Evolutionary conservation across 768 basidiomycete species (phyloP), one percentile per base, ranked within the genome.

Genomic region (Mycena vulgaris): DNA sequence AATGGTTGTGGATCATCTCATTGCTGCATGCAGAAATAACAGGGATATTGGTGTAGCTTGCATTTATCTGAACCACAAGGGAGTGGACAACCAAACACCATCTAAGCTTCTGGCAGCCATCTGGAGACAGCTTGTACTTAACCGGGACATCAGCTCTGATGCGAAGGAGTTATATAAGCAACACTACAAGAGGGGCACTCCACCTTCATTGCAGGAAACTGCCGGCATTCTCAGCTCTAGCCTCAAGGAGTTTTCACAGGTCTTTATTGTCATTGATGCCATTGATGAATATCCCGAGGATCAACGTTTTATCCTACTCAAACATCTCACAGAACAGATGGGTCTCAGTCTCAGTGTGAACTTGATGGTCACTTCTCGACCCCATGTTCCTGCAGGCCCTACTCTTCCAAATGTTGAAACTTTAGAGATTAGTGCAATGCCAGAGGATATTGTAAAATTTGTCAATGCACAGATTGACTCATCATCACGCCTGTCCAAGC

Each of bases 1-100:
- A 23, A 40, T 45, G 19, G 42, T 60, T 40, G 42, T 60, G n/a
- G 42, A 60, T 28, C 59, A 60, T 60, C 42, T 60, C 39, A 60
- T 19, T 39, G 39, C 39, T 39, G 39, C 39, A 39, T 39, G 3
- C 5, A 16, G 10, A 3, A 21, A 31, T 25, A 42, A n/a, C 2
- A 19, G 31, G 25, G 51, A 53, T 31, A 53, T 25, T 49, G 35
- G 39, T 40, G 57, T 59, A 27, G 57, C 57, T 39, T 39, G 39
- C 39, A 39, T 39, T 39, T 39, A 39, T 39, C 17, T 39, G 39
- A 39, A 39, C 39, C 39, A 39, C 39, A 39, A 39, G 39, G 39
- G 17, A 39, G 39, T 16, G 17, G 39, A 8, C 39, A 8, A 39
- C 9, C 39, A 39, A 39, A 8, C 39, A 39, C 14, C 39, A 39